Evolutionary conservation across 306 rosid species (phyloP), one percentile per base, ranked within the genome.

Genomic region (Lathyrus oleraceus): DNA sequence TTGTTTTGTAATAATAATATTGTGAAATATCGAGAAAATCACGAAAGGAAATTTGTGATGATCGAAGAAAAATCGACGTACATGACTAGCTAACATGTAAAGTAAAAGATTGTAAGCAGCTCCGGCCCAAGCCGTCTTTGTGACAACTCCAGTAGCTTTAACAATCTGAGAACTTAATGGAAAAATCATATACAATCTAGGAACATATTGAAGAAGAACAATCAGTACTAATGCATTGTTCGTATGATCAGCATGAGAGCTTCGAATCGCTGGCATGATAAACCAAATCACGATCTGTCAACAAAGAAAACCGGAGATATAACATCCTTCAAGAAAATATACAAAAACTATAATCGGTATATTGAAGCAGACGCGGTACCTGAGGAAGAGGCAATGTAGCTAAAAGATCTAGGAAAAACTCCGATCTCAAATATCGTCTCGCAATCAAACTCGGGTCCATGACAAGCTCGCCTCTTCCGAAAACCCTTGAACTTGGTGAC

Each of bases 111-210:
- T 93, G 47, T 93, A 93, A 1, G 97, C 98, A 71, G 97, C 98
- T 76, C 98, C 98, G 10, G 98, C 96, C 97, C 97, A 93, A 28
- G 98, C 98, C 0, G 96, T 90, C 79, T 84, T 88, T 75, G 98
- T 90, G 65, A 85, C 97, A 7, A 90, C 76, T 47, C 98, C 98
- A 2, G 91, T 84, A 77, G 97, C 91, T 79, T 90, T 90, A 79
- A 88, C 85, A 71, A 93, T 93, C 84, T 93, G 94, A 70, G 91
- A 79, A 62, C 96, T 93, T 67, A 93, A 68, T 39, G 97, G 98
- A 60, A 93, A 90, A 72, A 88, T 93, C 72, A 93, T 74, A 70
- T 90, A 93, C 20, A 93, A 77, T 87, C 96, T 82, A 20, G 94
- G 98, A 65, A 88, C 40, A 73, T 93, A 93, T 63, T 93, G 98